Percentiles rank a stretch among this genome's conserved stretches.
Conservation (phyloP, 805 yeast species). For the Candida argentea region DNA sequence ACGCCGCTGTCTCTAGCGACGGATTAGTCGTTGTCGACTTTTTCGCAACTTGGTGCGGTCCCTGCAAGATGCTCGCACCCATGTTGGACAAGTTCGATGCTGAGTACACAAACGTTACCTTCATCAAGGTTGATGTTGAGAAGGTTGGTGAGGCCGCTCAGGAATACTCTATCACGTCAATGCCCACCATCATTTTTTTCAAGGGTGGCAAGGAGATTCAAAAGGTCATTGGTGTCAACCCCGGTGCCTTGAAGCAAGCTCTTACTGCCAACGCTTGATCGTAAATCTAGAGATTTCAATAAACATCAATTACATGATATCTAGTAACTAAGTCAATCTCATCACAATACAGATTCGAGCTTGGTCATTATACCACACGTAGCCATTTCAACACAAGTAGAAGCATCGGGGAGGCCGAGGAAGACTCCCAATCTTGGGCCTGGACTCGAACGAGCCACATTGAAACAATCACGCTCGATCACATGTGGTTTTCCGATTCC, state of each 20-base stretch:
- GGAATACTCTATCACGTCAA: slow-evolving; percentile 44
- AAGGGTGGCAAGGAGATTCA: slow-evolving; percentile 73
- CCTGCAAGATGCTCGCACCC: slow-evolving; percentile 97
- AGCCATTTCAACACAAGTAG: too few species aligned
- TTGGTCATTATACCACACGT: too few species aligned
- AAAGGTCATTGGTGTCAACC: slow-evolving; percentile 85
- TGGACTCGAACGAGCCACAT: too few species aligned
- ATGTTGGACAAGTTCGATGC: slow-evolving; percentile 71
- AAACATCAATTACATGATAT: too few species aligned
- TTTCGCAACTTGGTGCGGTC: slow-evolving; percentile 98
- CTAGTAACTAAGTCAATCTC: too few species aligned
- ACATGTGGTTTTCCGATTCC: too few species aligned
- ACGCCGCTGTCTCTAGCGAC: slow-evolving; percentile 47
- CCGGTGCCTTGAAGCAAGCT: slow-evolving; percentile 68
- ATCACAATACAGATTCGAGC: too few species aligned
- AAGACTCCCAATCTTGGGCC: too few species aligned
- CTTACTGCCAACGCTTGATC: slow-evolving; percentile 42
- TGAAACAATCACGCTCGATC: too few species aligned
- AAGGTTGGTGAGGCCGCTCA: slow-evolving; percentile 68
- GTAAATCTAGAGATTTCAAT: too few species aligned
- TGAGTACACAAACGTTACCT: slow-evolving; percentile 57
- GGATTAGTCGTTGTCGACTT: slow-evolving; percentile 89
- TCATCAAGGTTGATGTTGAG: slow-evolving; percentile 90
- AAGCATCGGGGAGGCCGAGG: too few species aligned
- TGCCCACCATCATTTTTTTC: slow-evolving; percentile 64